Evolutionary conservation across 2,329 filamentous ascomycete genomes (phyloP).

Genomic region (Cladophialophora chaetospira): DNA sequence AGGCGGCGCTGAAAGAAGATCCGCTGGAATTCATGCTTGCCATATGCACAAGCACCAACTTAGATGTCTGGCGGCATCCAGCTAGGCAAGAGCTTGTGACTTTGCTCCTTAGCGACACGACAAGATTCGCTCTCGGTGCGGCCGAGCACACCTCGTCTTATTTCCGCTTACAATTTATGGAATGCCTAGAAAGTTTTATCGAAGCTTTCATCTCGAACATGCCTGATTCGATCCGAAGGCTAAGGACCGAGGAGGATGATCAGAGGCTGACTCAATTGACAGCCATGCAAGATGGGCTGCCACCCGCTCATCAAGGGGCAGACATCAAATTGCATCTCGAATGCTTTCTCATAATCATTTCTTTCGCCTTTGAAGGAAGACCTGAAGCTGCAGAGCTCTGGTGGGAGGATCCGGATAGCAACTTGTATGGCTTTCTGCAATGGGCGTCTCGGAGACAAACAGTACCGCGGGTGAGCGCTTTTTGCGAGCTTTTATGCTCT

Average conservation of each 20-base stretch:
- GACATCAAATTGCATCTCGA: conserved; percentile 65
- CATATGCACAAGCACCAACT: conserved; percentile 76
- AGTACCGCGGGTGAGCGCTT: conserved; percentile 92
- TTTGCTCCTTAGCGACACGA: conserved; percentile 79
- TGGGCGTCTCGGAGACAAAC: conserved; percentile 97
- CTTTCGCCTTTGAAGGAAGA: conserved; percentile 85
- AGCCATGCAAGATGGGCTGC: conserved; percentile 47
- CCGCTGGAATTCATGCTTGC: conserved; percentile 90
- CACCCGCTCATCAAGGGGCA: conserved; percentile 49
- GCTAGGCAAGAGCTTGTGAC: conserved; percentile 79
- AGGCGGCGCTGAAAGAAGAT: conserved; percentile 79
- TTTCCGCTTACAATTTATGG: conserved; percentile 73
- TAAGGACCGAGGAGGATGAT: conserved; percentile 87
- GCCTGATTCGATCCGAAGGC: conserved; percentile 82
- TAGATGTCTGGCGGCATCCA: conserved; percentile 83
- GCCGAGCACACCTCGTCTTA: conserved; percentile 65
- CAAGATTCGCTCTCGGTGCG: conserved; percentile 64
- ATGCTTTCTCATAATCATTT: conserved; percentile 86
- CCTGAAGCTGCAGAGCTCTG: conserved; percentile 84
- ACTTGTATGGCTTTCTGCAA: conserved; percentile 89
- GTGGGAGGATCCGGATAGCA: conserved; percentile 90
- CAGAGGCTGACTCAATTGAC: conserved; percentile 58
- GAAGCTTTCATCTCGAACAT: conserved; percentile 95
- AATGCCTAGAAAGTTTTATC: conserved; percentile 81
- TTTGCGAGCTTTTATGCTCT: conserved; percentile 92